These are phyloP conservation scores for Dictyostelium purpureum DNA, from an alignment of 78 protist genomes.

Conservation along the genomic window DNA sequence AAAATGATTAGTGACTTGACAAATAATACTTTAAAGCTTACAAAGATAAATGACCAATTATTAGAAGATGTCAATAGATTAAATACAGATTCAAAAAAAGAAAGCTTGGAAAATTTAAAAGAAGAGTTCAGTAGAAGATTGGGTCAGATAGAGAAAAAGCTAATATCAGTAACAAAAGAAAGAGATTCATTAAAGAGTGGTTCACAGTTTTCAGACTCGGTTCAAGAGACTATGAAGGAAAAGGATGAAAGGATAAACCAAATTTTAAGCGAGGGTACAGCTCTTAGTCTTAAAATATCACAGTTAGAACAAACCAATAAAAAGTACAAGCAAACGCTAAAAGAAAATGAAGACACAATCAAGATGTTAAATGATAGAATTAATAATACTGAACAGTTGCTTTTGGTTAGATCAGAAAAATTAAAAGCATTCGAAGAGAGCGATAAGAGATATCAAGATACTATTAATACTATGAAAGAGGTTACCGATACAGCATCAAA, in stretches of 20 bases:
- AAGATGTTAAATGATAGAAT: slow-evolving; percentile 28
- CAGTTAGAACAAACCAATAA: slow-evolving; percentile 16
- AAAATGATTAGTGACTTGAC: slow-evolving; percentile 21
- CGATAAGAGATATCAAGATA: slow-evolving; percentile 62
- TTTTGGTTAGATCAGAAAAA: neutral
- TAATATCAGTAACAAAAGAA: slow-evolving; percentile 11
- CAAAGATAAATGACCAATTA: slow-evolving; percentile 29
- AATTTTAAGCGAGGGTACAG: slow-evolving; percentile 29
- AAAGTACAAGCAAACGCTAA: neutral
- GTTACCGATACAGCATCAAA: slow-evolving; percentile 31
- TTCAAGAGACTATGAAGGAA: neutral
- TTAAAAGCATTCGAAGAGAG: slow-evolving; percentile 55
- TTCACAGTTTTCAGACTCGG: neutral
- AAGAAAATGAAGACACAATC: slow-evolving; percentile 51
- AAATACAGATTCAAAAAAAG: slow-evolving; percentile 51
- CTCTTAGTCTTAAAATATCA: slow-evolving; percentile 16
- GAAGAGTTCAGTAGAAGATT: slow-evolving; percentile 71
- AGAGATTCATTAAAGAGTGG: slow-evolving; percentile 48
- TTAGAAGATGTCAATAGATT: slow-evolving; percentile 16
- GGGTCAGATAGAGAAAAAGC: slow-evolving; percentile 44
- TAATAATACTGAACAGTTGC: neutral
- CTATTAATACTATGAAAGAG: slow-evolving; percentile 61
- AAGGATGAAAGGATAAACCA: slow-evolving; percentile 27
- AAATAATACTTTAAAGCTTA: slow-evolving; percentile 6
- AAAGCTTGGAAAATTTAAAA: slow-evolving; percentile 62